phyloP scores from a whole-genome alignment of 179 eudicot species.

The Drosera spatulata region DNA sequence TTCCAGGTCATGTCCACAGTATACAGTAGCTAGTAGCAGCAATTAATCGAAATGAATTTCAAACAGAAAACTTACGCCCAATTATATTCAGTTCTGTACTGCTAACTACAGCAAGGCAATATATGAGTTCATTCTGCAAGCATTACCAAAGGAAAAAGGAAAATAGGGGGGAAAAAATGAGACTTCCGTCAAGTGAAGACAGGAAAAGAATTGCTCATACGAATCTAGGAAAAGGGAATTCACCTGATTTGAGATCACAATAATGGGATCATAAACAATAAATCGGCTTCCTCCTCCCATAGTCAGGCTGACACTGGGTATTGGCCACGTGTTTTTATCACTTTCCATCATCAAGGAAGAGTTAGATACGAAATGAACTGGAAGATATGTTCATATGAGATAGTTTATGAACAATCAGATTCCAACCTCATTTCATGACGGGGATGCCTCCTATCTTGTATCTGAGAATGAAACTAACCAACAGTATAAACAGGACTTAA shows the following conservation, averaged over 20 bases:
- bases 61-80: slow-evolving; percentile 58
- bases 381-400: slow-evolving; percentile 4
- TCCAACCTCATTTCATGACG: slow-evolving; percentile 53
- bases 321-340: slow-evolving; percentile 42
- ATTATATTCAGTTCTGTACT: slow-evolving; percentile 64
- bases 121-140: slow-evolving; percentile 64
- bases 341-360: slow-evolving; percentile 21
- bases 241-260: slow-evolving; percentile 62
- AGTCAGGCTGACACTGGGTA: slow-evolving; percentile 48
- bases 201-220: background rate
- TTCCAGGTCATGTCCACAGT: background rate
- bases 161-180: too few species aligned
- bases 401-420: slow-evolving; percentile 1
- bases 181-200: background rate
- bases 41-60: background rate
- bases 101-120: slow-evolving; percentile 77
- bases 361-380: background rate
- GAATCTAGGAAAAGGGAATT: background rate
- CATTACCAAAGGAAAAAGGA: background rate
- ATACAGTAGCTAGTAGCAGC: background rate
- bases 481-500: background rate
- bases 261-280: slow-evolving; percentile 56
- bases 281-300: slow-evolving; percentile 51
- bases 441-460: slow-evolving; percentile 41
- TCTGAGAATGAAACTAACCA: slow-evolving; percentile 48